Base-by-base conservation (phyloP, 257 asterid genomes). In the Cynanchum wilfordii region DNA sequence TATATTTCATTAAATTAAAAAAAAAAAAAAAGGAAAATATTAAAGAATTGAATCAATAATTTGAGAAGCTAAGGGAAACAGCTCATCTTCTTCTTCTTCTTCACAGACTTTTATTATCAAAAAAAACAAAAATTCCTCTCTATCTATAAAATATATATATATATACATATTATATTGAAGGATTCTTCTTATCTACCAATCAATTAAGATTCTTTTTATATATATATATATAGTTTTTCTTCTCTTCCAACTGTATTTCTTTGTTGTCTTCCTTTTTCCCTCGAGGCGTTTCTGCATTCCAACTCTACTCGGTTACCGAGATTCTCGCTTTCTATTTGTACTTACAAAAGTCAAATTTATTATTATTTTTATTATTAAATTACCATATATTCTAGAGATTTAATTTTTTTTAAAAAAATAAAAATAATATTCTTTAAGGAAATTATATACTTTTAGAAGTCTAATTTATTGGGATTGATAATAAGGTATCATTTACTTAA, bases 201-300 rank as follows among this genome's bases (percentile, higher is more conserved):
- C 88, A 80, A 76, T 79, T 15, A 49, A 50, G 15, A 47, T 47
- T 47, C 15, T 47, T 47, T 47, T 47, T n/a, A n/a, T n/a, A n/a
- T n/a, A n/a, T n/a, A n/a, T n/a, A n/a, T n/a, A n/a, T n/a, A n/a
- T n/a, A n/a, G n/a, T n/a, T n/a, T 5, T 10, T 44, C 13, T 2
- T 44, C 9, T 65, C 69, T 68, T 80, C 87, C 87, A 85, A 75
- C 92, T 82, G 84, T 87, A 68, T 78, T 78, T 44, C 42, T 76
- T 78, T 78, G 79, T 87, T 82, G 60, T 30, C 73, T 79, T 42
- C 47, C 47, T 7, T 42, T 72, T 72, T 76, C 57, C 45, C 49
- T 68, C 69, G 13, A 47, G 4, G 0, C 19, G 52, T 47, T 47
- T 16, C 55, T 50, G 55, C 55, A 11, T 50, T 50, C 55, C 55